Evolutionary conservation across 176 grass and related monocot genomes (phyloP).

Genomic region (Oryza punctata): DNA sequence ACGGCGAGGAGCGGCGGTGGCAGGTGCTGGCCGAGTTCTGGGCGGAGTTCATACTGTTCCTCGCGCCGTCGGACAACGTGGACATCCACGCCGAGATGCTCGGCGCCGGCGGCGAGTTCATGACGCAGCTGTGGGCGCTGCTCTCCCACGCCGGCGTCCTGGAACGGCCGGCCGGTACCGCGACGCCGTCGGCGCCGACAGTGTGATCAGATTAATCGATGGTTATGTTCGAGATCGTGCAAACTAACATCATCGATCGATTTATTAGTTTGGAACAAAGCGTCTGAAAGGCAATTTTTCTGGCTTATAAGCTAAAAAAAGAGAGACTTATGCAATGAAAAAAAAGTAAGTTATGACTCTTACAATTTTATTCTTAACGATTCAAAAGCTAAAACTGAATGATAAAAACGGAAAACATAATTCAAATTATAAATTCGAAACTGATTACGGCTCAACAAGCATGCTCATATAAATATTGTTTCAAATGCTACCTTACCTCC

Average conservation of each 20-base stretch:
- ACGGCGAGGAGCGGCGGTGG: slow-evolving; percentile 17
- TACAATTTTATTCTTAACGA: too few relatives aligned
- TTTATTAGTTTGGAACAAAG: neutral
- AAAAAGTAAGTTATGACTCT: too few relatives aligned
- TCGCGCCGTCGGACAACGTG: slow-evolving; percentile 55
- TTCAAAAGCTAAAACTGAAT: too few relatives aligned
- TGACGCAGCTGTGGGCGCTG: slow-evolving; percentile 56
- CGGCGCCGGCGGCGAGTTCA: slow-evolving; percentile 56
- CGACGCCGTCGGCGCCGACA: neutral
- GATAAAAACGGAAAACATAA: too few relatives aligned
- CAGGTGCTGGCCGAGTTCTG: slow-evolving; percentile 52
- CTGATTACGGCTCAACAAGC: too few relatives aligned
- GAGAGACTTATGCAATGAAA: too few relatives aligned
- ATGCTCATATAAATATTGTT: too few relatives aligned
- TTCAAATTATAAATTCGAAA: too few relatives aligned
- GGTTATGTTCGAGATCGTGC: neutral
- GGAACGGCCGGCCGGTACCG: slow-evolving; percentile 17
- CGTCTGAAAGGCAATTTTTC: neutral
- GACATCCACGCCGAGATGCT: slow-evolving; percentile 53
- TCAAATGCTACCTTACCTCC: too few relatives aligned
- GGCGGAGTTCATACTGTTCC: slow-evolving; percentile 47
- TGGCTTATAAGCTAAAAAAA: too few relatives aligned
- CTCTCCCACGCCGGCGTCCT: slow-evolving; percentile 51
- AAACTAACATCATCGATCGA: neutral
- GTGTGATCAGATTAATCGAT: neutral